A percentile compares a stretch with the other conserved stretches of the same genome.
Conservation (phyloP, 495 filamentous ascomycete genomes). For the Talaromyces trachyspermus region DNA sequence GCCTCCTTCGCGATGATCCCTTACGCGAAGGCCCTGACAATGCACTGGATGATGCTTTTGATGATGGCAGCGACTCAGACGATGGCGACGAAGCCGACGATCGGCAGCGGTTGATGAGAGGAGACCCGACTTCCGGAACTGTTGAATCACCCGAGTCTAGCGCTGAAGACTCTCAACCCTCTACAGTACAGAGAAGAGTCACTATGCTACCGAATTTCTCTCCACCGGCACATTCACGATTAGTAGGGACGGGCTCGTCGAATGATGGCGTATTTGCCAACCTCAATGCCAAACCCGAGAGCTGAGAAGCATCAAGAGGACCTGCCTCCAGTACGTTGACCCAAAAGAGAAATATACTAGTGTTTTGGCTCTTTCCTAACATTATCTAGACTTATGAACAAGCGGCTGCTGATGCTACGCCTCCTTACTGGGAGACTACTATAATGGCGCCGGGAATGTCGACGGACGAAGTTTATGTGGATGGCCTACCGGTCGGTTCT, state of each 20-base stretch:
- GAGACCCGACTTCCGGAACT: no score
- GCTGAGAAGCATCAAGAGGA: conserved; percentile 80
- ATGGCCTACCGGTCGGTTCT: conserved; percentile 92
- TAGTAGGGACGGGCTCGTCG: conserved; percentile 46
- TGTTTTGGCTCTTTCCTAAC: background rate
- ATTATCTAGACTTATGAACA: conserved; percentile 85
- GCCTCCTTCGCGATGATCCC: conserved; percentile 47
- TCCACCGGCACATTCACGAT: conserved; percentile 29
- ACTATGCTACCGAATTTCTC: conserved; percentile 47
- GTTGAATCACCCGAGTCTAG: conserved; percentile 33
- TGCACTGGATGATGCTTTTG: conserved; percentile 86
- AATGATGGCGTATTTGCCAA: conserved; percentile 98
- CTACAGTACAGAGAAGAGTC: conserved; percentile 34
- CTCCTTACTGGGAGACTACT: conserved; percentile 98
- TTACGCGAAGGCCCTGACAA: conserved; percentile 55
- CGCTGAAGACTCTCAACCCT: conserved; percentile 15
- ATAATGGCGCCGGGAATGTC: conserved; percentile 86
- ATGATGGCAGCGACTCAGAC: conserved; percentile 60
- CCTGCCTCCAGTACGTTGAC: conserved; percentile 73
- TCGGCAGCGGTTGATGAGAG: conserved; percentile 76
- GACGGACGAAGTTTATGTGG: conserved; percentile 88
- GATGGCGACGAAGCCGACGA: conserved; percentile 71
- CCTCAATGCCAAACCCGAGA: conserved; percentile 81
- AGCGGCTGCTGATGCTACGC: conserved; percentile 92
- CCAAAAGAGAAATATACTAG: no score